These are phyloP conservation scores for Nitzschia putrida DNA, from an alignment of 108 stramenopile genomes.

Conservation along the genomic window DNA sequence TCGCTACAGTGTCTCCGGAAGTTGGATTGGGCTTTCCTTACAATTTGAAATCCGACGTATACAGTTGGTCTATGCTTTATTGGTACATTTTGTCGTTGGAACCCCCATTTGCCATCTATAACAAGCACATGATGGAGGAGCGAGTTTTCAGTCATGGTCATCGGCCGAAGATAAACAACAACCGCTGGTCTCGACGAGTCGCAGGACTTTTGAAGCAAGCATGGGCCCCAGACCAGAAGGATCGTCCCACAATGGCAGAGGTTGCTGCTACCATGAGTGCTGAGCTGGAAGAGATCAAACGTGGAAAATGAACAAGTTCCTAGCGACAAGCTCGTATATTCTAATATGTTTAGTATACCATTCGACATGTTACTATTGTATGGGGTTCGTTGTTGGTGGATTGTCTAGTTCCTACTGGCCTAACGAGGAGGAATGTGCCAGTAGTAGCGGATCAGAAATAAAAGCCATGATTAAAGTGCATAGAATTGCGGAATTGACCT, in stretches of 20 bases:
- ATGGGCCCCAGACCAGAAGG: slow-evolving; percentile 53
- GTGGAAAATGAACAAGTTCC: no score
- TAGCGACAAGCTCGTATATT: no score
- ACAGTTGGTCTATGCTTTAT: slow-evolving; percentile 71
- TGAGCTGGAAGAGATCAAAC: slow-evolving; percentile 22
- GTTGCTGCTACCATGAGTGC: slow-evolving; percentile 24
- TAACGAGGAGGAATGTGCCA: no score
- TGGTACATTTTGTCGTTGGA: slow-evolving; percentile 74
- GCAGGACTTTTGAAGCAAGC: slow-evolving; percentile 53
- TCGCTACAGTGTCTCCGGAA: slow-evolving; percentile 71
- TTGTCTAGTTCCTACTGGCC: no score
- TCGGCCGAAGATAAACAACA: slow-evolving; percentile 53
- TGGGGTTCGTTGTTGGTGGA: no score
- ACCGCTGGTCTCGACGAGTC: slow-evolving; percentile 62
- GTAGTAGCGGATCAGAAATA: no score
- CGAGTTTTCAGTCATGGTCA: slow-evolving; percentile 56
- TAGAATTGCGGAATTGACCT: no score
- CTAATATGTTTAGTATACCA: no score
- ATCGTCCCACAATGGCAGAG: slow-evolving; percentile 61
- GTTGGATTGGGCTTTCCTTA: slow-evolving; percentile 64
- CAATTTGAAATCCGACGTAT: slow-evolving; percentile 66
- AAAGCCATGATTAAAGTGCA: no score
- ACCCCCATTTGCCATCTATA: slow-evolving; percentile 65
- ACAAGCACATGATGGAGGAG: slow-evolving; percentile 44
- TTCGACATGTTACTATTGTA: no score